Conservation (phyloP, 495 filamentous ascomycete genomes). For the Tuber aestivum region DNA sequence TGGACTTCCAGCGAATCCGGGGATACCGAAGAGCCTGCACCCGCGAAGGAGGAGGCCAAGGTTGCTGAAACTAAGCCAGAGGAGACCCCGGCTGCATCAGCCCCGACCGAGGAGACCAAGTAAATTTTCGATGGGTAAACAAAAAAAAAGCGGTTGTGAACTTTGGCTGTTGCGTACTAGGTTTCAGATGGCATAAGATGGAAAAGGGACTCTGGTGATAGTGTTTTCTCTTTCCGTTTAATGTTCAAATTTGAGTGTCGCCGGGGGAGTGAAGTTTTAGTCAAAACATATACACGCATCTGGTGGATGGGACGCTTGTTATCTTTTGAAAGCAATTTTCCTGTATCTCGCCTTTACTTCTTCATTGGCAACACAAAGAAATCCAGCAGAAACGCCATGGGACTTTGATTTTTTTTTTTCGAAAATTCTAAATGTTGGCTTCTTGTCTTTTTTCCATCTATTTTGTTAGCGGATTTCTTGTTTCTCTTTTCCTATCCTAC, state of each 20-base stretch:
- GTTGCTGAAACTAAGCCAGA: slow-evolving; percentile 51
- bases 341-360: slow-evolving; percentile 25
- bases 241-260: slow-evolving; percentile 25
- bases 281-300: slow-evolving; percentile 37
- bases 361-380: slow-evolving; percentile 33
- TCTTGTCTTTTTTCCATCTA: slow-evolving; percentile 32
- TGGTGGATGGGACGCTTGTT: slow-evolving; percentile 34
- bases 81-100: slow-evolving; percentile 41
- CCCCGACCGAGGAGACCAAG: slow-evolving; percentile 41
- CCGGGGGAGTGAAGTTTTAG: slow-evolving; percentile 24
- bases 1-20: slow-evolving; percentile 95
- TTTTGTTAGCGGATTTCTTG: slow-evolving; percentile 36
- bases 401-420: slow-evolving; percentile 9
- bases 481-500: slow-evolving; percentile 11
- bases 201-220: slow-evolving; percentile 23
- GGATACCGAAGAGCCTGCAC: slow-evolving; percentile 64
- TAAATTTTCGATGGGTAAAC: slow-evolving; percentile 22
- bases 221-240: slow-evolving; percentile 37
- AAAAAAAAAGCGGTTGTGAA: slow-evolving; percentile 8
- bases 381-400: slow-evolving; percentile 29
- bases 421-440: slow-evolving; percentile 27
- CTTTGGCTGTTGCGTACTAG: slow-evolving; percentile 25
- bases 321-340: slow-evolving; percentile 35
- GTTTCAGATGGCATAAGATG: slow-evolving; percentile 27
- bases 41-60: slow-evolving; percentile 60